Percentiles rank a stretch among this genome's conserved stretches.
Evolutionary conservation across 306 rosid species (phyloP).

Genomic region (Phaseolus lunatus): DNA sequence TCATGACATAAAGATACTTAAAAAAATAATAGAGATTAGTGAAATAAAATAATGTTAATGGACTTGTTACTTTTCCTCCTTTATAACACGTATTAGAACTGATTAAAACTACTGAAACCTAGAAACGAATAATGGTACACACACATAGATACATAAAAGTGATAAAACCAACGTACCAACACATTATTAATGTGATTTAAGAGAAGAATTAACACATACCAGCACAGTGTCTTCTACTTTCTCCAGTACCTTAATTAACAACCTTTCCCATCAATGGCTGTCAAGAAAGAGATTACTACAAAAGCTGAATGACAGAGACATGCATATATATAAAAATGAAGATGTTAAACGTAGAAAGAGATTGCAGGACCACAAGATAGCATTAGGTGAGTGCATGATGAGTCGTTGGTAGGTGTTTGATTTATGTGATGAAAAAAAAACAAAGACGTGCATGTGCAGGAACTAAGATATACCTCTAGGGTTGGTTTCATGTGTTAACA

Average conservation of each 20-base stretch:
- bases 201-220: not conserved
- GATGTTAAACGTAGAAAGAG: slow-evolving; percentile 15
- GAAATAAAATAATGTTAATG: no score
- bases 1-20: no score
- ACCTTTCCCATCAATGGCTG: not conserved
- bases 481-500: slow-evolving; percentile 1
- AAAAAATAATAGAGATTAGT: no score
- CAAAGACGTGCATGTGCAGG: slow-evolving; percentile 29
- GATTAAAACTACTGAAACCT: not conserved
- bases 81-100: no score
- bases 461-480: slow-evolving; percentile 18
- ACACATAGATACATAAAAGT: not conserved
- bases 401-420: not conserved
- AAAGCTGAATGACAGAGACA: not conserved
- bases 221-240: not conserved
- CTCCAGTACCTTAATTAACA: slow-evolving; percentile 7
- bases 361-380: slow-evolving; percentile 25
- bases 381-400: not conserved
- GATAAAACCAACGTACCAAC: not conserved
- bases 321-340: not conserved
- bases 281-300: not conserved
- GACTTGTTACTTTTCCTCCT: no score
- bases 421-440: not conserved
- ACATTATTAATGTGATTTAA: not conserved
- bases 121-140: not conserved